These are phyloP conservation scores for Marsdenia floribunda DNA, from an alignment of 257 asterid genomes.

Conservation along the genomic window DNA sequence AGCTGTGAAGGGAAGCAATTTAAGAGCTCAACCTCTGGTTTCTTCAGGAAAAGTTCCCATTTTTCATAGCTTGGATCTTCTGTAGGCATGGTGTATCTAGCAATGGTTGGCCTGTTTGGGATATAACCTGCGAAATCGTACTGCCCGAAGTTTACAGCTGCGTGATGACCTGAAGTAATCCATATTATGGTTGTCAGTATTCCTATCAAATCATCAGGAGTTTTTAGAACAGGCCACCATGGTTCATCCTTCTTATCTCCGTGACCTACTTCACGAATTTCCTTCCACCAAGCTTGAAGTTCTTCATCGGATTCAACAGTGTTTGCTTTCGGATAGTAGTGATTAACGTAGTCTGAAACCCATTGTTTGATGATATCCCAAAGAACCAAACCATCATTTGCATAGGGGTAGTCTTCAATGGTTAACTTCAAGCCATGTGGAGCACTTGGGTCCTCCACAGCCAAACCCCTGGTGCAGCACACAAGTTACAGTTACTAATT, in stretches of 20 bases:
- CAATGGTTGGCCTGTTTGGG: conserved; percentile 69
- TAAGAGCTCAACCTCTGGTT: conserved; percentile 56
- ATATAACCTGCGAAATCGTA: conserved; percentile 55
- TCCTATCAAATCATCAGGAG: conserved; percentile 38
- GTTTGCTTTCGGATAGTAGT: conserved; percentile 40
- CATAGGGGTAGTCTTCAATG: conserved; percentile 75
- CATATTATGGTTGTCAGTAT: conserved; percentile 62
- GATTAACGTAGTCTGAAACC: conserved; percentile 55
- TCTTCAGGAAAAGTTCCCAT: conserved; percentile 32
- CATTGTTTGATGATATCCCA: conserved; percentile 72
- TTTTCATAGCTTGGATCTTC: conserved; percentile 52
- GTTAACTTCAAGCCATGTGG: conserved; percentile 66
- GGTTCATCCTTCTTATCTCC: conserved; percentile 66
- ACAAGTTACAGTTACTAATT: too few relatives aligned
- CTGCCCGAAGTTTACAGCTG: conserved; percentile 84
- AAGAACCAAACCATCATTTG: conserved; percentile 61
- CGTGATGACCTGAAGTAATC: conserved; percentile 74
- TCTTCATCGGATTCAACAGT: conserved; percentile 44
- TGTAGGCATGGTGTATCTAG: conserved; percentile 50
- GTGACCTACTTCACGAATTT: conserved; percentile 56
- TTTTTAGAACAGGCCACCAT: conserved; percentile 70
- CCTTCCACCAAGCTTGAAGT: conserved; percentile 81
- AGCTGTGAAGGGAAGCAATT: conserved; percentile 54
- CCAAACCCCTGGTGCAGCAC: conserved; percentile 57
- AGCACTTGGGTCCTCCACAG: conserved; percentile 61